Base-by-base conservation (phyloP, 106 monocot genomes). In the Vanilla planifolia region DNA sequence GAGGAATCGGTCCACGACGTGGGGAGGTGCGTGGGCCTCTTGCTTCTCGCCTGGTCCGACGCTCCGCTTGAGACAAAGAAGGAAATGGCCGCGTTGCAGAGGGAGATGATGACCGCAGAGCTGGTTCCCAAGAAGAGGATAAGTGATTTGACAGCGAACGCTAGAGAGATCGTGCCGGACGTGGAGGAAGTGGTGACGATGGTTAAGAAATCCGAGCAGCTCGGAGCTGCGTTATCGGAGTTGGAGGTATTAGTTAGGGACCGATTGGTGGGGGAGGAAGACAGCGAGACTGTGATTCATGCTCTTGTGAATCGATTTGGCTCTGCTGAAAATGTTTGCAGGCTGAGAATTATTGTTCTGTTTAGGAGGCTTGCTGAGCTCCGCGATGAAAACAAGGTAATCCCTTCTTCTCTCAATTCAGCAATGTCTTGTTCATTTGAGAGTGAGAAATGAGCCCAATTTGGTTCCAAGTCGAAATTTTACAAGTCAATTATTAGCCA, bases 321-420 rank as follows among this genome's bases (percentile, higher is more conserved):
- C 4, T 48, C 70, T 0, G 70, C 36, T 5, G 76, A 73, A 64
- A 61, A 53, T 25, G 71, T 52, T 2, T 67, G 68, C n/a, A 75
- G 91, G 56, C 32, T 83, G 44, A 74, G 60, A 55, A 86, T 86
- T 6, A 51, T 91, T 20, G 35, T 40, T 45, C 25, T 77, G 2
- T 40, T 91, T 47, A 79, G 79, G 64, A 78, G 48, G 17, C 67
- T 91, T 46, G 73, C 83, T 1, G 29, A 35, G 1, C 37, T 14
- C 56, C 65, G 47, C 8, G 61, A 63, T 7, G 64, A 79, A n/a
- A 73, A 76, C 68, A 90, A 90, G 89, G 89, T 90, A 64, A 27
- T 3, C 0, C 15, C 28, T 59, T 55, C 8, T 10, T 55, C 27
- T 53, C 30, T 53, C 14, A 15, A 55, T 17, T 55, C 53, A 15